Evolutionary conservation across 192 early-diverging fungal genomes (phyloP).

Genomic region (Coemansia sp.): DNA sequence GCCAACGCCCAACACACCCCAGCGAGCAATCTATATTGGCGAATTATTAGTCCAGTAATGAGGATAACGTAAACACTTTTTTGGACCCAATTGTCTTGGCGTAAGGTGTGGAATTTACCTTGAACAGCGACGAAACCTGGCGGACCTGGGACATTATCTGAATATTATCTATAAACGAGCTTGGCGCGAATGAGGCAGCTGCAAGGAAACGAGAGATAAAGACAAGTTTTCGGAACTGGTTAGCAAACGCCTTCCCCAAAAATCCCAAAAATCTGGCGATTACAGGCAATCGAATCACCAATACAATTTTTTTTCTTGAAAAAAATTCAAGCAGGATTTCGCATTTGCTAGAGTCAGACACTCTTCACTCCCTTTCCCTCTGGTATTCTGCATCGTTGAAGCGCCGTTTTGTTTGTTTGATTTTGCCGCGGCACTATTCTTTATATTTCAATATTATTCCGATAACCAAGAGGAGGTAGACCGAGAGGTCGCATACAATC

Average conservation of each 20-base stretch:
- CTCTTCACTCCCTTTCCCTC: slow-evolving; percentile 5
- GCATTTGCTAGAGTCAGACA: background rate
- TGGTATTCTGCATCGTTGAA: background rate
- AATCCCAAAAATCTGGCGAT: background rate
- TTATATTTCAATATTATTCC: background rate
- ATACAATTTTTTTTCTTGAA: slow-evolving; percentile 1
- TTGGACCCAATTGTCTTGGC: background rate
- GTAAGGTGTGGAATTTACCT: slow-evolving; percentile 24
- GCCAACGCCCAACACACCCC: slow-evolving; percentile 44
- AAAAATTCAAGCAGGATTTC: background rate
- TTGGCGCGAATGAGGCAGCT: background rate
- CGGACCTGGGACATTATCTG: slow-evolving; percentile 26
- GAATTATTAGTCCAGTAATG: background rate
- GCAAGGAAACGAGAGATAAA: slow-evolving; percentile 1
- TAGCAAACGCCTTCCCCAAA: background rate
- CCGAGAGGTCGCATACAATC: background rate
- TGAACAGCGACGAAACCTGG: slow-evolving; percentile 56
- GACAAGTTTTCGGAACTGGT: background rate
- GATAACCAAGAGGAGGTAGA: background rate
- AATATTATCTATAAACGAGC: background rate
- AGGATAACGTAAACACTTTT: slow-evolving; percentile 1
- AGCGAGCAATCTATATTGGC: slow-evolving; percentile 48
- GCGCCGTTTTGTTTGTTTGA: background rate
- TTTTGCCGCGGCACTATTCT: background rate
- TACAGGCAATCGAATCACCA: slow-evolving; percentile 1